Conservation (phyloP, 176 grass and related monocot species). For the Pontederia paniculata region DNA sequence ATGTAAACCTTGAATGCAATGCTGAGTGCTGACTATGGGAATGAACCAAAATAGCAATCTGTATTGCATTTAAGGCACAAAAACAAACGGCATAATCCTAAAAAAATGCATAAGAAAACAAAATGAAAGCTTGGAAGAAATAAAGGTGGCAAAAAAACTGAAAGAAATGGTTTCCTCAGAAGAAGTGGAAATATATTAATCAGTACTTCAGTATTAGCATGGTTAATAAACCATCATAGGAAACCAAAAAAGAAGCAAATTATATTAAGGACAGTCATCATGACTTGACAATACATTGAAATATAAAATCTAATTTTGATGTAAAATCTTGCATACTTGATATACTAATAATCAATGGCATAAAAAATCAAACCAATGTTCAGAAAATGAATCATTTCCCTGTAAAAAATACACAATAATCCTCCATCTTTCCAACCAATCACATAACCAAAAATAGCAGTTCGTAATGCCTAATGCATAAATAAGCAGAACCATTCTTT, state of each 20-base stretch:
- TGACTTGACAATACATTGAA: neutral
- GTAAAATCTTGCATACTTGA: neutral
- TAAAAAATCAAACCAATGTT: too few species aligned
- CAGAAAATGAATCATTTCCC: too few species aligned
- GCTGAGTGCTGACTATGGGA: too few species aligned
- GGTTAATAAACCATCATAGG: slow-evolving; percentile 11
- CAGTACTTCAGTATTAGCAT: slow-evolving; percentile 15
- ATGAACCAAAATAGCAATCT: too few species aligned
- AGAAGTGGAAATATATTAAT: neutral
- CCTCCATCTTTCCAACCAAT: too few species aligned
- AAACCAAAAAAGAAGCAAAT: slow-evolving; percentile 6
- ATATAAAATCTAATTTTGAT: neutral
- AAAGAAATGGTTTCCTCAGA: slow-evolving; percentile 10
- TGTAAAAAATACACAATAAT: too few species aligned
- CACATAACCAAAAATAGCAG: too few species aligned
- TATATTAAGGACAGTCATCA: neutral
- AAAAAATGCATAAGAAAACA: neutral
- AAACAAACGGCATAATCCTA: too few species aligned
- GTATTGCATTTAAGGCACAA: too few species aligned
- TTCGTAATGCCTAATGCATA: too few species aligned
- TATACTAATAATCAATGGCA: neutral
- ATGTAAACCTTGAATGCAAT: too few species aligned
- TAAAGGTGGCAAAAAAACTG: neutral
- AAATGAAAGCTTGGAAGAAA: neutral
- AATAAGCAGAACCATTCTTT: too few species aligned